These are phyloP conservation scores for Bassia scoparia DNA, from an alignment of 148 eudicot genomes.

Conservation along the genomic window DNA sequence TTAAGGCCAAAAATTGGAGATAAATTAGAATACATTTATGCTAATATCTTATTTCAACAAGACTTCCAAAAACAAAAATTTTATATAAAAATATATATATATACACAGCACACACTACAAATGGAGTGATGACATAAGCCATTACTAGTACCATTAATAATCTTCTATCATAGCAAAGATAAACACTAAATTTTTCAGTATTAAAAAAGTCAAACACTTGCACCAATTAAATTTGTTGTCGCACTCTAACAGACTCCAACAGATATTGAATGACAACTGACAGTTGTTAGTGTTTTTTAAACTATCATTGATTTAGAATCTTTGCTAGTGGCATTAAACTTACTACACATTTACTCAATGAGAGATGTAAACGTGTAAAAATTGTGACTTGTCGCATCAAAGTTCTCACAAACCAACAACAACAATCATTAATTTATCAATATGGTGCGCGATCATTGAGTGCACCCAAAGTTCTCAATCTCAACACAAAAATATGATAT, in stretches of 20 bases:
- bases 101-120: too few relatives aligned
- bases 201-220: not conserved
- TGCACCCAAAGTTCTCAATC: not conserved
- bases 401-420: too few relatives aligned
- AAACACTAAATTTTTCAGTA: not conserved
- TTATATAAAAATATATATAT: too few relatives aligned
- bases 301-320: not conserved
- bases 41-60: too few relatives aligned
- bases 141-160: too few relatives aligned
- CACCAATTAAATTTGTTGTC: not conserved
- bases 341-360: not conserved
- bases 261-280: not conserved
- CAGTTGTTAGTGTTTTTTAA: not conserved
- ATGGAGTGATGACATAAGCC: too few relatives aligned
- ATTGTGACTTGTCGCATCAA: not conserved
- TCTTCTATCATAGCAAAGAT: not conserved
- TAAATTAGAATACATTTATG: slow-evolving; percentile 17
- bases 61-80: too few relatives aligned
- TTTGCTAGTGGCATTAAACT: not conserved
- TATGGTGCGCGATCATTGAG: not conserved
- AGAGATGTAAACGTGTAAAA: not conserved
- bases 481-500: not conserved
- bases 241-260: not conserved
- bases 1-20: slow-evolving; percentile 44
- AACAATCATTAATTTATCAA: not conserved